Evolutionary conservation across 139 green algal species (phyloP), one percentile per base, ranked within the genome.

Genomic region (Chlorella sp.): DNA sequence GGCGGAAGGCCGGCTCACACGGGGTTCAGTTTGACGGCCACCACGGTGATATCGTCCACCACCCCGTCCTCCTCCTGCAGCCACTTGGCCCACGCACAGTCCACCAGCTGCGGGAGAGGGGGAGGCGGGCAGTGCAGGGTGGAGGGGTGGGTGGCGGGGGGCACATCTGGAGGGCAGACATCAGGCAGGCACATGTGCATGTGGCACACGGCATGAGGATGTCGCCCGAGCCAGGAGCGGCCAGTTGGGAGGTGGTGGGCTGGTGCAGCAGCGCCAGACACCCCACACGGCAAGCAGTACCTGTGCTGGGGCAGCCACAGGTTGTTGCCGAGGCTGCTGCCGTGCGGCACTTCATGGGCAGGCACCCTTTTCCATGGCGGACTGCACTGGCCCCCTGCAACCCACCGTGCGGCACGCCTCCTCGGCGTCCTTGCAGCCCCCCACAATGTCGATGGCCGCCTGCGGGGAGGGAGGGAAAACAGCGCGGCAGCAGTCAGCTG

Each of bases 11-110:
- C 1, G 8, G 11, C 5, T 70, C 32, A 36, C 7, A 40, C 30
- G 20, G 76, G 51, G 58, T 73, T 73, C 28, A 83, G 60, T 76
- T 87, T 87, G 19, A 70, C 73, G 2, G 44, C 82, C 28, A 87
- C 76, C 30, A 87, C 95, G 28, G 94, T 98, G 85, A 97, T 97
- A 90, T 98, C 95, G 78, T 98, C 95, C 40, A 96, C 91, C 6
- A 97, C 95, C 17, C 92, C 94, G 36, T 96, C 92, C 82, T 98
- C 93, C 88, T 97, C 93, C 16, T 84, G 82, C 67, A 96, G 80
- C 95, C 95, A 98, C 19, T 91, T 87, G 76, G 93, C 85, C 76
- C 92, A 92, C 0, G 95, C 93, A 84, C 93, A 91, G 67, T 96
- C 92, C 6, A 98, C 93, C 62, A 98, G 80, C 92, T 96, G 91